Base-by-base conservation (phyloP, 2,329 filamentous ascomycete species). In the Diaporthe eres region DNA sequence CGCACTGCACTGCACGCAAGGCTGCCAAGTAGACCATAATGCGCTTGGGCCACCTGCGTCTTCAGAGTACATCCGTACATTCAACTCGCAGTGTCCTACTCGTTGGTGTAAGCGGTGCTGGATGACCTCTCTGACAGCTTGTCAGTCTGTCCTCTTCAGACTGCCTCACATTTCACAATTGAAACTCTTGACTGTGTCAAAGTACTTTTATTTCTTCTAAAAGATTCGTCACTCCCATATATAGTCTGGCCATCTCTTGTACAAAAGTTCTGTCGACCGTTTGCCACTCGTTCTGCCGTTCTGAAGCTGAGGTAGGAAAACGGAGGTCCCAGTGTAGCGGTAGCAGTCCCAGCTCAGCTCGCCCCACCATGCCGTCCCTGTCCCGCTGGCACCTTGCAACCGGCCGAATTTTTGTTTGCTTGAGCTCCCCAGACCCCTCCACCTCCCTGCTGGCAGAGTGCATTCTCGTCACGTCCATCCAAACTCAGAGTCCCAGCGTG, bases 361-460 rank as follows among this genome's bases (percentile, higher is more conserved):
- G 42, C 65, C 65, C 65, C 65, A 70, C 65, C 65, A 70, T 22
- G 34, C 8, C 31, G 31, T 19, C 47, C 47, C 47, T 51, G 65
- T 70, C 49, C 65, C 34, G 65, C 65, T 70, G 65, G 65, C 65
- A 70, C 65, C n/a, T 55, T 42, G 65, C 65, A 70, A 49, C 49
- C 65, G 34, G 65, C 65, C 65, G 65, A 70, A 70, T 70, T 70
- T 70, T 70, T 70, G 65, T 70, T 70, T 70, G 65, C 65, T 70
- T 55, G 65, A 70, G 65, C 65, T 68, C 47, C 47, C 28, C 13
- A 53, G 47, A 68, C 65, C 65, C 65, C 65, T 70, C 65, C 65
- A 25, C 34, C 49, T 70, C n/a, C 34, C 6, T 53, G 65, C 65
- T 68, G 49, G 65, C 65, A 70, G 65, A 22, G 22, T 28, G 65